phyloP scores from a whole-genome alignment of 306 rosid species.

The Pyrus bretschneideri region DNA sequence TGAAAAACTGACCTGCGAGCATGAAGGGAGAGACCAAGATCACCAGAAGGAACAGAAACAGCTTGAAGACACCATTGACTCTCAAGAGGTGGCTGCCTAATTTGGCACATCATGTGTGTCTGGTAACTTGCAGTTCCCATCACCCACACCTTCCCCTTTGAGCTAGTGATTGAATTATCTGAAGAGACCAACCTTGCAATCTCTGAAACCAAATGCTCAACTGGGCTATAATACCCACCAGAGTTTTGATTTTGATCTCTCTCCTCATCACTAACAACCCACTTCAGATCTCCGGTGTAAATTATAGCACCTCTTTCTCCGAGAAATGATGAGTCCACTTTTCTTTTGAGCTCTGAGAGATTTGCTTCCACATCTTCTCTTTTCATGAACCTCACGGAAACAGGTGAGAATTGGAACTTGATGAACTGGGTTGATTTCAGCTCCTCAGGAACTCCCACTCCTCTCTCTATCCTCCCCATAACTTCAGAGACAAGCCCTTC shows the following conservation, averaged over 20 bases:
- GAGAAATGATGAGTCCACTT: conserved; percentile 29
- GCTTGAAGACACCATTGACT: conserved; percentile 83
- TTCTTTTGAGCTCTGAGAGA: conserved; percentile 47
- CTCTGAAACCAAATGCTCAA: conserved; percentile 58
- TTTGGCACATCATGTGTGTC: conserved; percentile 80
- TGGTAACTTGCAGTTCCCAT: conserved; percentile 75
- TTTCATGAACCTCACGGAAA: conserved; percentile 55
- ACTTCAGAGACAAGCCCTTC: conserved; percentile 64
- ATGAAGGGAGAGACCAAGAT: conserved; percentile 76
- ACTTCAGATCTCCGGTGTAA: conserved; percentile 69
- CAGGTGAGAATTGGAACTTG: conserved; percentile 43
- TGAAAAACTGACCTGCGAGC: conserved; percentile 51
- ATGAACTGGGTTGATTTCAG: conserved; percentile 46
- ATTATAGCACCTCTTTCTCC: conserved; percentile 44
- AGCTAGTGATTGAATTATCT: conserved; percentile 11
- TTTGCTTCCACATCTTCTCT: conserved; percentile 58
- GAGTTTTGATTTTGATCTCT: conserved; percentile 5
- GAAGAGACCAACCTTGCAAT: conserved; percentile 46
- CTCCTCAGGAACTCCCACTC: conserved; percentile 56
- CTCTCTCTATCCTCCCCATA: conserved; percentile 51
- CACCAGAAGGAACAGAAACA: conserved; percentile 79
- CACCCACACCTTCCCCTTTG: conserved; percentile 53
- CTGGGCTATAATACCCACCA: conserved; percentile 30
- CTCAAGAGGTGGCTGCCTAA: conserved; percentile 79
- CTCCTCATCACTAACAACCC: conserved; percentile 45